Conservation (phyloP, 192 early-diverging fungal species). For the Backusella mclennaniae region DNA sequence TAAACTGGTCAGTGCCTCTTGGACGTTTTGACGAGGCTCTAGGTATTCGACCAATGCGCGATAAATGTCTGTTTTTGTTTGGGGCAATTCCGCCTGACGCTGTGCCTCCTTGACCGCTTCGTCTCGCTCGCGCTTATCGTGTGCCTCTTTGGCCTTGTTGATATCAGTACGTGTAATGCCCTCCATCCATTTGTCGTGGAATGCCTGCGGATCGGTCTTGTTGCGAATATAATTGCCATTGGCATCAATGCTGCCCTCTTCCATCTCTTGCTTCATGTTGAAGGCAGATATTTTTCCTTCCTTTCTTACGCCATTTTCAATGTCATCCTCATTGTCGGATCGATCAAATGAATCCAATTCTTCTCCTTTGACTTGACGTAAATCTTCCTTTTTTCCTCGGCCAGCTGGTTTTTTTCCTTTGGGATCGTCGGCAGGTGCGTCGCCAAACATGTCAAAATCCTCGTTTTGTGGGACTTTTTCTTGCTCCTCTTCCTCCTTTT, state of each 20-base stretch:
- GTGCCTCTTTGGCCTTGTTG: conserved; percentile 49
- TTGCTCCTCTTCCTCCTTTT: conserved; percentile 31
- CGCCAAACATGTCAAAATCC: conserved; percentile 66
- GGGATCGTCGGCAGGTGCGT: neutral
- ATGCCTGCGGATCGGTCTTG: conserved; percentile 64
- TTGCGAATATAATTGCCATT: conserved; percentile 70
- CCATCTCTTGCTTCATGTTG: conserved; percentile 74
- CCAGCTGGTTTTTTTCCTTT: conserved; percentile 16
- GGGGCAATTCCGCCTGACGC: conserved; percentile 33
- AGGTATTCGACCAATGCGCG: conserved; percentile 56
- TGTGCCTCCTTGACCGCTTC: conserved; percentile 48
- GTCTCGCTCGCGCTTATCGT: conserved; percentile 41
- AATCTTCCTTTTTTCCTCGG: conserved; percentile 19
- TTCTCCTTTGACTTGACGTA: conserved; percentile 53
- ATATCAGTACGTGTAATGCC: conserved; percentile 61
- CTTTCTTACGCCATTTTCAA: conserved; percentile 39
- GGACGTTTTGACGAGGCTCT: conserved; percentile 56
- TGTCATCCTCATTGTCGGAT: conserved; percentile 53
- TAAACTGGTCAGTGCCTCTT: conserved; percentile 56
- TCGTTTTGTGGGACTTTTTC: conserved; percentile 28
- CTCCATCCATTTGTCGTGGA: conserved; percentile 73
- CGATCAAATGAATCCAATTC: conserved; percentile 46
- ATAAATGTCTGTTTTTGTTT: conserved; percentile 58
- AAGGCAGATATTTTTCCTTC: conserved; percentile 64
- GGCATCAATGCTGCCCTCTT: conserved; percentile 68